These are phyloP conservation scores for Bolboschoenus planiculmis DNA, from an alignment of 176 grass and related monocot genomes.

Conservation along the genomic window DNA sequence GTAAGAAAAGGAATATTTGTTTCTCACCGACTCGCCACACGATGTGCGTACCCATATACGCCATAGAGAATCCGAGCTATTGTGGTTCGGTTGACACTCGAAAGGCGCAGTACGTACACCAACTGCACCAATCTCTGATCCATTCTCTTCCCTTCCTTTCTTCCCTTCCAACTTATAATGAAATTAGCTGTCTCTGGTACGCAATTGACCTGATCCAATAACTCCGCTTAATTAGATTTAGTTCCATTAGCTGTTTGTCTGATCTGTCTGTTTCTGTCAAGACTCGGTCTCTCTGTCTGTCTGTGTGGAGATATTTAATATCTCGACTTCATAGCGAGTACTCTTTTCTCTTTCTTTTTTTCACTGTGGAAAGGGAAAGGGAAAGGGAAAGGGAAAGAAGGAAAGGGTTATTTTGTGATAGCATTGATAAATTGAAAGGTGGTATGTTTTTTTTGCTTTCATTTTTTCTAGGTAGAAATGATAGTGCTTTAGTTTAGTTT, in stretches of 20 bases:
- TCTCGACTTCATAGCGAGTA: neutral
- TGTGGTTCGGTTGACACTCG: neutral
- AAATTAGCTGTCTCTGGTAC: neutral
- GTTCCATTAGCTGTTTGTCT: neutral
- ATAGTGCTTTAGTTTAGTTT: too few relatives aligned
- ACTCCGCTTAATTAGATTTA: neutral
- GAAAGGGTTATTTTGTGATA: too few relatives aligned
- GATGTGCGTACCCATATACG: neutral
- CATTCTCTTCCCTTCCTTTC: neutral
- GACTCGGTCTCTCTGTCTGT: neutral
- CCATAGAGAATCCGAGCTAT: neutral
- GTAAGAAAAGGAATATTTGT: too few relatives aligned
- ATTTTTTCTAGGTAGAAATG: too few relatives aligned
- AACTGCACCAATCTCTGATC: neutral
- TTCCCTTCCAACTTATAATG: neutral
- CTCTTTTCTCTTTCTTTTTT: too few relatives aligned
- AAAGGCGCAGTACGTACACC: neutral
- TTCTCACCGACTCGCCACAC: neutral
- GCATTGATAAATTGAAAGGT: too few relatives aligned
- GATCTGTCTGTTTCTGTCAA: neutral
- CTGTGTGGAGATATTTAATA: neutral
- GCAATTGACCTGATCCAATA: constrained; percentile 11
- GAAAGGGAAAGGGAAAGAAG: too few relatives aligned
- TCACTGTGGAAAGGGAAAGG: neutral
- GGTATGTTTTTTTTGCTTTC: too few relatives aligned